Base-by-base conservation (phyloP, 2,329 filamentous ascomycete genomes). In the Escovopsis weberi region DNA sequence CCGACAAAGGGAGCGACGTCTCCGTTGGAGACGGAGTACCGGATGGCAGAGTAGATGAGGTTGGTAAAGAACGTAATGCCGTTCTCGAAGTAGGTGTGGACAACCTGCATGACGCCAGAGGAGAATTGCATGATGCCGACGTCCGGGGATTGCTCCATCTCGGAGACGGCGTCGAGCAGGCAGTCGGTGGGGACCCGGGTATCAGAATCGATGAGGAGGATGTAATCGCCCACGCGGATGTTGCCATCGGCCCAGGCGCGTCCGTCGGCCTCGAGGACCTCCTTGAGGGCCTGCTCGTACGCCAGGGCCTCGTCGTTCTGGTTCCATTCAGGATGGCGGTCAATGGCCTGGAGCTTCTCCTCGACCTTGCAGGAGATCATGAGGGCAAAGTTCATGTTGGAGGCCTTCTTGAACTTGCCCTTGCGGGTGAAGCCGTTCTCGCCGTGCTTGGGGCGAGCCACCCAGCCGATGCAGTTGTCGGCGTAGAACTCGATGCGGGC, bases 211-310 rank as follows among this genome's bases (percentile, higher is more conserved):
- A 86, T 82, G 46, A 88, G 54, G 11, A 63, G 55, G 46, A 88
- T 85, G 59, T 87, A 88, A 61, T 93, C 85, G 43, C 86, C 86
- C 19, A 93, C 68, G 41, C 85, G 83, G 51, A 94, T 81, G 59
- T 91, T 87, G 47, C 85, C 86, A 55, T 86, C 84, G 15, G 85
- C 85, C 82, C 81, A 84, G 26, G 82, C 82, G 26, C 80, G 75
- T 15, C 78, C 77, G 44, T 83, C 70, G 39, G 79, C 75, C 38
- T 78, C 71, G 33, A 88, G 68, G 15, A 81, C 74, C 45, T 81
- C 72, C 50, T 75, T 72, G 36, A 88, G 69, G 46, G 75, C 70
- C 53, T 68, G 60, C 58, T 80, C 72, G 54, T 86, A 86, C 2
- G 77, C 78, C 45, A 68, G 62, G 6, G 74, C 73, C 58, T 85